Percentiles rank a stretch among this genome's conserved stretches.
These are phyloP conservation scores for Floccularia luteovirens DNA, from an alignment of 768 basidiomycete species.

Conservation along the genomic window DNA sequence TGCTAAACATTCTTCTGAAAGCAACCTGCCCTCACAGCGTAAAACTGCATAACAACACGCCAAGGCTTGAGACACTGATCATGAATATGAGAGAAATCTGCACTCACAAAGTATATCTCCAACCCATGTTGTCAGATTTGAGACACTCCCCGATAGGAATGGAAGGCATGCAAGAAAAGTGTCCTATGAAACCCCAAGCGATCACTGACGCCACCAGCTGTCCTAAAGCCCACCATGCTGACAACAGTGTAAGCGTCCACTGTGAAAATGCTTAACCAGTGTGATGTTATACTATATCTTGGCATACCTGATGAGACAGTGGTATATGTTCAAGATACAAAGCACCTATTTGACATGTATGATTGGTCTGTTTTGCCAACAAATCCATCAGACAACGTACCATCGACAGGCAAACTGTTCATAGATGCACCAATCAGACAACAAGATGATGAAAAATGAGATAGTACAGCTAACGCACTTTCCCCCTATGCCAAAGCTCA, in stretches of 20 bases:
- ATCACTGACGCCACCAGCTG: conserved; percentile 42
- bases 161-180: conserved; percentile 38
- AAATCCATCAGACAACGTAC: conserved; percentile 19
- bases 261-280: conserved; percentile 12
- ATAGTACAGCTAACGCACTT: conserved; percentile 27
- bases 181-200: conserved; percentile 49
- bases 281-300: conserved; percentile 7
- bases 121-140: conserved; percentile 47
- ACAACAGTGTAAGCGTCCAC: conserved; percentile 49
- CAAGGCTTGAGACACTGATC: not conserved
- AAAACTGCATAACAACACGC: conserved; percentile 16
- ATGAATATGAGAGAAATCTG: conserved; percentile 4
- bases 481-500: conserved; percentile 45
- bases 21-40: conserved; percentile 23
- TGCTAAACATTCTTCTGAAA: not conserved
- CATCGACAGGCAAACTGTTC: conserved; percentile 35
- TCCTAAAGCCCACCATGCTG: conserved; percentile 46
- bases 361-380: not conserved
- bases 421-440: conserved; percentile 13
- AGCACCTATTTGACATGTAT: conserved; percentile 19
- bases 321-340: conserved; percentile 39
- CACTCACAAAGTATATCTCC: conserved; percentile 47
- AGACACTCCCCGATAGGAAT: conserved; percentile 30
- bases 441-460: conserved; percentile 8
- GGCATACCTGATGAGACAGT: conserved; percentile 28